These are phyloP conservation scores for Exserohilum turcica DNA, from an alignment of 2,329 filamentous ascomycete species.

Conservation along the genomic window DNA sequence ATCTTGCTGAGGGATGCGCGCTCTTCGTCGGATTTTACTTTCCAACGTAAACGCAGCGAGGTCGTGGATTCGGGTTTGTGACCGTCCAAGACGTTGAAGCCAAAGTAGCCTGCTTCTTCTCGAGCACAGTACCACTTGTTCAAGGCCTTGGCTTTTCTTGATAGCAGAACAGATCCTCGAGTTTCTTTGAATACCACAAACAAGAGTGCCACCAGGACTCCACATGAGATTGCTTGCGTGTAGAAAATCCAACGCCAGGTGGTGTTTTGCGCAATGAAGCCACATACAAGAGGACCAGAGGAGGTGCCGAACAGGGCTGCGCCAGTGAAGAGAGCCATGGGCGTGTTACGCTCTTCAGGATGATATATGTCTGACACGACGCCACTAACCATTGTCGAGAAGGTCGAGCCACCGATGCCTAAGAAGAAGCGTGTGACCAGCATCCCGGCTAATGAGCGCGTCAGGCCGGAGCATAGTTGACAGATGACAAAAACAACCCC, in stretches of 20 bases:
- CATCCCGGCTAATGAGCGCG: slow-evolving; percentile 72
- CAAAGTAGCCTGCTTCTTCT: slow-evolving; percentile 67
- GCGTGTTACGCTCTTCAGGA: slow-evolving; percentile 77
- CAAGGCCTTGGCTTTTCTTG: slow-evolving; percentile 71
- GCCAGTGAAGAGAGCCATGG: slow-evolving; percentile 89
- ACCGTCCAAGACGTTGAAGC: slow-evolving; percentile 54
- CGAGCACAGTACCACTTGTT: slow-evolving; percentile 80
- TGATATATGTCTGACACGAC: slow-evolving; percentile 87
- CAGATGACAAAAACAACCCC: slow-evolving; percentile 74
- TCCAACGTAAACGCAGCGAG: slow-evolving; percentile 72
- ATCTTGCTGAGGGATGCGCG: slow-evolving; percentile 69
- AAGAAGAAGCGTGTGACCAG: slow-evolving; percentile 75
- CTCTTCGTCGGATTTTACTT: slow-evolving; percentile 78
- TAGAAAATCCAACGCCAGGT: slow-evolving; percentile 90
- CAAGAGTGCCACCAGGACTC: slow-evolving; percentile 66
- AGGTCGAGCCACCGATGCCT: slow-evolving; percentile 77
- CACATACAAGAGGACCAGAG: slow-evolving; percentile 72
- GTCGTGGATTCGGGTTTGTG: slow-evolving; percentile 33
- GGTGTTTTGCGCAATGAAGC: slow-evolving; percentile 69
- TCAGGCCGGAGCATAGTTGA: slow-evolving; percentile 74
- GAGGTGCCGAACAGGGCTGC: slow-evolving; percentile 79
- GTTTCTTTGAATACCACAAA: slow-evolving; percentile 79
- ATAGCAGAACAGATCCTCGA: slow-evolving; percentile 77
- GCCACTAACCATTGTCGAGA: slow-evolving; percentile 90
- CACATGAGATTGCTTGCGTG: slow-evolving; percentile 75